Evolutionary conservation across 345 rosid genomes (phyloP).

Genomic region (Diplotaxis tenuifolia): DNA sequence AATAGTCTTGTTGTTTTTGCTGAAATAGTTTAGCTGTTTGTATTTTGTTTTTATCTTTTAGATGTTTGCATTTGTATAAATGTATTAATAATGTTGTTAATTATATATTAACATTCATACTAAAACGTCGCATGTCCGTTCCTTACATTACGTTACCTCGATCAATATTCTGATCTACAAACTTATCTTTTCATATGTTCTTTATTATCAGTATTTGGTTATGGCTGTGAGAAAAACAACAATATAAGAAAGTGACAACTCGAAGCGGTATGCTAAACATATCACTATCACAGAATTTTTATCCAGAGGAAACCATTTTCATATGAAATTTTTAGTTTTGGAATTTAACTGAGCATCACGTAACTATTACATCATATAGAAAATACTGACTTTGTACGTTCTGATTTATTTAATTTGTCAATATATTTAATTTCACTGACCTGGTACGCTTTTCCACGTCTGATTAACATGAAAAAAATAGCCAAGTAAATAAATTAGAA

Average conservation of each 20-base stretch:
- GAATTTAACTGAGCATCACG: slow-evolving; percentile 23
- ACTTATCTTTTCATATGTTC: not conserved
- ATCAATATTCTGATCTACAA: not conserved
- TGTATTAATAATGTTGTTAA: no score
- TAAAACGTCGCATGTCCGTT: not conserved
- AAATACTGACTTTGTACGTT: not conserved
- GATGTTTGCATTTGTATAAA: no score
- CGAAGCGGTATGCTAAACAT: not conserved
- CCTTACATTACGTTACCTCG: not conserved
- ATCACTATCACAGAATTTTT: slow-evolving; percentile 17
- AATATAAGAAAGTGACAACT: slow-evolving; percentile 10
- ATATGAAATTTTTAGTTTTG: slow-evolving; percentile 15
- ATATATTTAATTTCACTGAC: not conserved
- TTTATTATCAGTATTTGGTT: not conserved
- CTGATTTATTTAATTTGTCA: not conserved
- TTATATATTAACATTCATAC: no score
- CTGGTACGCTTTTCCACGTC: not conserved
- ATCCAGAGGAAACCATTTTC: slow-evolving; percentile 25
- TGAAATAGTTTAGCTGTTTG: no score
- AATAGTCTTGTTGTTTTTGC: no score
- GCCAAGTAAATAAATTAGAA: slow-evolving; percentile 15
- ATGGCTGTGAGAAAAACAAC: slow-evolving; percentile 12
- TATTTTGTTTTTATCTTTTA: no score
- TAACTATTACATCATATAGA: slow-evolving; percentile 9
- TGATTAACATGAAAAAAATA: not conserved